Base-by-base conservation (phyloP, 208 protist species). In the Blechomonas ayalai region DNA sequence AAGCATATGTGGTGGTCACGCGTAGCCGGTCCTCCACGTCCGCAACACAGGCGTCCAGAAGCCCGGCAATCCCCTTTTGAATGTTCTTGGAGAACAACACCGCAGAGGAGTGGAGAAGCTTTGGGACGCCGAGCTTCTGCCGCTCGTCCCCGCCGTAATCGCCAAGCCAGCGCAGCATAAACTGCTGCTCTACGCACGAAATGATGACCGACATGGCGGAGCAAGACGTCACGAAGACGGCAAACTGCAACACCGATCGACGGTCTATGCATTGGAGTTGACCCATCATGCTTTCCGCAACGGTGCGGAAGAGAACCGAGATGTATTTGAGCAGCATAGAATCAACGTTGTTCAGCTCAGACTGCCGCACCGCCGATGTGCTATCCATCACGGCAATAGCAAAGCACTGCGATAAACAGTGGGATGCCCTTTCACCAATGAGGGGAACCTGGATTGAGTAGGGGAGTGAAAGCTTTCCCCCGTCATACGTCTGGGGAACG, bases 241-340 rank as follows among this genome's bases (percentile, higher is more conserved):
- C 77, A 23, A 80, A 66, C 59, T 75, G 68, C 51, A 90, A 41
- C 16, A 90, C 76, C 0, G 61, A 59, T 1, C 67, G 59, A n/a
- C 51, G 36, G 45, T 52, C 46, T 24, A 81, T 65, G 16, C 46
- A 54, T 61, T 76, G 70, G 41, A 92, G 72, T 54, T 82, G 73
- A 1, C 61, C 60, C 18, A 76, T 62, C 48, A 92, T 55, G 23
- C 73, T 62, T 57, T 90, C 78, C 19, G 79, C 64, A 19, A 87
- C 73, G 6, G 86, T 90, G 25, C 86, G 79, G 42, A 95, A 91
- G 19, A 91, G 61, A 15, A 95, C 80, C 1, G 76, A 77, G 15
- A 95, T 43, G 51, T 91, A 95, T 63, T 91, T 91, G 29, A 95
- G 66, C 33, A 95, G 50, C 86, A 95, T 95, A 39, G 89, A 82